Conservation (phyloP, 108 stramenopile species). For the Chaetoceros tenuissimus region DNA sequence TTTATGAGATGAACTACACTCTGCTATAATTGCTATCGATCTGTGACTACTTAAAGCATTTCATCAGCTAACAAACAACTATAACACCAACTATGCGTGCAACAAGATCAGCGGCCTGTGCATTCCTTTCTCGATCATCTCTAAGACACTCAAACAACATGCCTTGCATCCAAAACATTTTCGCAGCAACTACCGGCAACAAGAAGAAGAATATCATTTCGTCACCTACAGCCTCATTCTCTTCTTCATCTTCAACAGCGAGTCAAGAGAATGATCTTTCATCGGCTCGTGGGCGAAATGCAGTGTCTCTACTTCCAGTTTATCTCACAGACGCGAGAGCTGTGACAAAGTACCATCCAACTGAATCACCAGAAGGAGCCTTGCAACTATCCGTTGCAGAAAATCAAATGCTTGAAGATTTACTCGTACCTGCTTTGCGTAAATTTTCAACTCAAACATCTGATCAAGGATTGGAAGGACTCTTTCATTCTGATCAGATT, state of each 20-base stretch:
- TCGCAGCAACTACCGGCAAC: too few relatives aligned
- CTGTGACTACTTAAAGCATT: too few relatives aligned
- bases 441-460: conserved; percentile 16
- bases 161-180: too few relatives aligned
- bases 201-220: too few relatives aligned
- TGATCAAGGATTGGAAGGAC: neutral
- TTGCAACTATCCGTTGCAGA: conserved; percentile 76
- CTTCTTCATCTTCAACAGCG: neutral
- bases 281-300: conserved; percentile 32
- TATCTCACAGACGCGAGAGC: conserved; percentile 69
- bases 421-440: conserved; percentile 36
- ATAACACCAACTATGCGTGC: too few relatives aligned
- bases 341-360: conserved; percentile 37
- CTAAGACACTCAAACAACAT: too few relatives aligned
- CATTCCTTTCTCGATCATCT: too few relatives aligned
- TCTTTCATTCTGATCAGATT: conserved; percentile 59
- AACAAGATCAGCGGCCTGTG: too few relatives aligned
- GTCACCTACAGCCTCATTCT: neutral
- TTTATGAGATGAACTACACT: too few relatives aligned
- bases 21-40: too few relatives aligned
- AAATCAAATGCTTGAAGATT: conserved; percentile 70
- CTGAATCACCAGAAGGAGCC: conserved; percentile 44
- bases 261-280: conserved; percentile 5
- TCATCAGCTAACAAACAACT: too few relatives aligned
- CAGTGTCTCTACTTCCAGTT: conserved; percentile 45